phyloP scores from a whole-genome alignment of 1,139 yeast species.

The Ogataea hybrid region DNA sequence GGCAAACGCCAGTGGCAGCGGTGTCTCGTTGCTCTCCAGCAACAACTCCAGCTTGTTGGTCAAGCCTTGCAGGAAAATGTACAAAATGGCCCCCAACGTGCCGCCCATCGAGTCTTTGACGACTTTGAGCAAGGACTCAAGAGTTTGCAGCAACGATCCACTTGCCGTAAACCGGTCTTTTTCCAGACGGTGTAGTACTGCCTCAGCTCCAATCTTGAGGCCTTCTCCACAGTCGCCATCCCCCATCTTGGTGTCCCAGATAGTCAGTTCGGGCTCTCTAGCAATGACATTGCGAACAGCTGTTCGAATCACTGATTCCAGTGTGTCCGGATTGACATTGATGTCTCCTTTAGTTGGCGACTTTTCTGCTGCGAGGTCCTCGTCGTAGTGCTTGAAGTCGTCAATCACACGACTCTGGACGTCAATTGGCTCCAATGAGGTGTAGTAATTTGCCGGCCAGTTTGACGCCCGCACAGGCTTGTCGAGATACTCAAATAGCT shows the following conservation, averaged over 20 bases:
- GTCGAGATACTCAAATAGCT: slow-evolving; percentile 41
- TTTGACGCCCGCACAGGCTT: slow-evolving; percentile 39
- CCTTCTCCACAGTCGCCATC: slow-evolving; percentile 56
- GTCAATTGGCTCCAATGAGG: slow-evolving; percentile 19
- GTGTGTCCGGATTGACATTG: slow-evolving; percentile 34
- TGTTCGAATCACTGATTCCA: slow-evolving; percentile 33
- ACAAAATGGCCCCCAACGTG: slow-evolving; percentile 49
- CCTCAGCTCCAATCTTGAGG: slow-evolving; percentile 42
- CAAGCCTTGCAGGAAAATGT: slow-evolving; percentile 45
- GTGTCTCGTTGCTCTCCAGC: slow-evolving; percentile 22
- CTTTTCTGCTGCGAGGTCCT: slow-evolving; percentile 15
- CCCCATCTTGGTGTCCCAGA: slow-evolving; percentile 51
- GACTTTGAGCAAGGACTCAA: slow-evolving; percentile 34
- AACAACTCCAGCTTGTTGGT: slow-evolving; percentile 34
- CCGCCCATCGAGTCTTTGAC: slow-evolving; percentile 56
- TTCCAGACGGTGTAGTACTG: slow-evolving; percentile 37
- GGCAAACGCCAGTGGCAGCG: slow-evolving; percentile 27
- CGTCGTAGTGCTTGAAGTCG: slow-evolving; percentile 33
- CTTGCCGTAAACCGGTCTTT: slow-evolving; percentile 20
- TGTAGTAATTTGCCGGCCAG: slow-evolving; percentile 34
- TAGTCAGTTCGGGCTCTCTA: slow-evolving; percentile 46
- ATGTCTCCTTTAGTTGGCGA: slow-evolving; percentile 27
- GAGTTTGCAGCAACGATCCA: slow-evolving; percentile 31
- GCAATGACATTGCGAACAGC: slow-evolving; percentile 41
- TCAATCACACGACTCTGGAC: slow-evolving; percentile 29